Evolutionary conservation across 768 basidiomycete species (phyloP).

Genomic region (Sporobolomyces roseus): DNA sequence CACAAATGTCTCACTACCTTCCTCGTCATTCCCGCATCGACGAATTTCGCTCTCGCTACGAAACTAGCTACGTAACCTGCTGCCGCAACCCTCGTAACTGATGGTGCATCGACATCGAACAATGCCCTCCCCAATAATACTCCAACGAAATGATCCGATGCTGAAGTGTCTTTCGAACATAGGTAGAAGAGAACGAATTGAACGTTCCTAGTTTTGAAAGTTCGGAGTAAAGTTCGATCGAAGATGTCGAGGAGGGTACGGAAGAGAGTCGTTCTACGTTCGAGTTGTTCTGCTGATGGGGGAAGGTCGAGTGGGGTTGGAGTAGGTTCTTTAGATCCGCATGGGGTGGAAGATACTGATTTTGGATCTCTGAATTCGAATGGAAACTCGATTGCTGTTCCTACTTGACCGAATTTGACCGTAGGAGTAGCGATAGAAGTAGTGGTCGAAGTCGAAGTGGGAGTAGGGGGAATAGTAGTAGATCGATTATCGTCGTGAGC

Average conservation of each 20-base stretch:
- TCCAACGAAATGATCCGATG: constrained; percentile 88
- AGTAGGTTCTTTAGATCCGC: constrained; percentile 31
- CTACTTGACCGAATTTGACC: constrained; percentile 22
- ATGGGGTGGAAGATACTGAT: background rate
- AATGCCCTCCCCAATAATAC: constrained; percentile 88
- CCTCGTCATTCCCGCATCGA: constrained; percentile 69
- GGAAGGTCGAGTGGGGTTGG: constrained; percentile 39
- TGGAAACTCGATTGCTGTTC: background rate
- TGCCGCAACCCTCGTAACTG: constrained; percentile 82
- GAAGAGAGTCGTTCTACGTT: constrained; percentile 64
- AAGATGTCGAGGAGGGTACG: constrained; percentile 86
- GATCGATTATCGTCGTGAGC: constrained; percentile 24
- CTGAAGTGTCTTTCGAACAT: constrained; percentile 80
- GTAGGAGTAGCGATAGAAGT: constrained; percentile 1
- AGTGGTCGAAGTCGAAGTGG: too few relatives aligned
- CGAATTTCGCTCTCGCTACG: constrained; percentile 81
- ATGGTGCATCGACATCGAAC: constrained; percentile 57
- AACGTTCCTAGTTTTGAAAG: constrained; percentile 94
- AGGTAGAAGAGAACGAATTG: constrained; percentile 97
- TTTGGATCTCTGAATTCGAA: constrained; percentile 7
- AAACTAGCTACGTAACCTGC: constrained; percentile 90
- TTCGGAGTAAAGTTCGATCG: constrained; percentile 84
- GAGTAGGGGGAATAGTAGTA: background rate
- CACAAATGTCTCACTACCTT: constrained; percentile 79
- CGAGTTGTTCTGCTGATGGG: constrained; percentile 30